phyloP scores from a whole-genome alignment of 805 yeast genomes.

The Starmerella potacharoeniae region DNA sequence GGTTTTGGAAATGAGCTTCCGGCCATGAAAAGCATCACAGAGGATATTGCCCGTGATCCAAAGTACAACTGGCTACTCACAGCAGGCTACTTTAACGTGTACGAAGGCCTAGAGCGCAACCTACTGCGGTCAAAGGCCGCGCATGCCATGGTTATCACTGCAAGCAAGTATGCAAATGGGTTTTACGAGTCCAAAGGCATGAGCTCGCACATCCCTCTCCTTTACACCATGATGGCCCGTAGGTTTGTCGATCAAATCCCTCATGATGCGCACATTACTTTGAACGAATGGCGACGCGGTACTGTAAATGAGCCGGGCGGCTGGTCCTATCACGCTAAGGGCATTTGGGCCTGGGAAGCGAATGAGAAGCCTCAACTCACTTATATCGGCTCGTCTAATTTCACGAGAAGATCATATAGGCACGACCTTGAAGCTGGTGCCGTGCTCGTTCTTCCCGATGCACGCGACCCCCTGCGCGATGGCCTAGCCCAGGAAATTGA shows the following conservation, averaged over 20 bases:
- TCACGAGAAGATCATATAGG: slow-evolving; percentile 78
- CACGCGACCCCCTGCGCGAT: not conserved
- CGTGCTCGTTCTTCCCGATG: slow-evolving; percentile 45
- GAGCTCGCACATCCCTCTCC: slow-evolving; percentile 71
- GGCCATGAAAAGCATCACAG: slow-evolving; percentile 34
- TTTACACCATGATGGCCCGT: slow-evolving; percentile 67
- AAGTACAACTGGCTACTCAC: slow-evolving; percentile 71
- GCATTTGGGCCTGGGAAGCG: slow-evolving; percentile 60
- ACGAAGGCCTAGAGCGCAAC: slow-evolving; percentile 53
- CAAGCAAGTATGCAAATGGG: slow-evolving; percentile 89
- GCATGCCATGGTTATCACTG: slow-evolving; percentile 66
- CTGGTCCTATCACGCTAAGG: slow-evolving; percentile 98
- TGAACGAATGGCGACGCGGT: slow-evolving; percentile 83
- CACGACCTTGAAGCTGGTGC: slow-evolving; percentile 86
- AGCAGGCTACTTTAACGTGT: slow-evolving; percentile 92
- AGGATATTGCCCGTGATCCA: slow-evolving; percentile 28
- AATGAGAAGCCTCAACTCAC: slow-evolving; percentile 44
- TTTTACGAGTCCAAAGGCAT: slow-evolving; percentile 77
- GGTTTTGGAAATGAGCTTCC: slow-evolving; percentile 75
- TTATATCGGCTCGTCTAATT: slow-evolving; percentile 84
- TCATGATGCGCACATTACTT: slow-evolving; percentile 38
- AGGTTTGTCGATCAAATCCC: slow-evolving; percentile 48
- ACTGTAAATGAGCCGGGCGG: slow-evolving; percentile 69
- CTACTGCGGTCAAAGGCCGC: slow-evolving; percentile 41
- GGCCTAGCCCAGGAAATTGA: not conserved